Base-by-base conservation (phyloP, 2,329 filamentous ascomycete species). In the Dothistroma septosporum region DNA sequence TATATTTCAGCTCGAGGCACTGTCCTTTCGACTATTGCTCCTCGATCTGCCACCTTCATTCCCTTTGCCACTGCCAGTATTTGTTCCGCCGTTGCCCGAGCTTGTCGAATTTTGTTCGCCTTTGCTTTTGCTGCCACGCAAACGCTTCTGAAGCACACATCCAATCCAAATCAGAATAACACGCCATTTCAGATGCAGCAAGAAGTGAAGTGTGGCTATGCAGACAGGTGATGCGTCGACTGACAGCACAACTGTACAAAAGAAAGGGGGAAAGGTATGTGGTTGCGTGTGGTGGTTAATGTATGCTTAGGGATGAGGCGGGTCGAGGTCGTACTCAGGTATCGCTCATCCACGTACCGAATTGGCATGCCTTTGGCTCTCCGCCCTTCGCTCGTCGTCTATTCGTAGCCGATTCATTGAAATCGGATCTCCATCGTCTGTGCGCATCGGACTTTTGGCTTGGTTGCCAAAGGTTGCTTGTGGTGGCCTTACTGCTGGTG, bases 341-440 rank as follows among this genome's bases (percentile, higher is more conserved):
- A 55, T 64, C 50, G 50, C 65, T 67, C 65, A 67, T 63, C 65
- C 65, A 75, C 73, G 72, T 74, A 75, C 73, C 72, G 73, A 73
- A 61, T 70, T 73, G 66, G 66, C 64, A 61, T 69, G 68, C 63
- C 69, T 68, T 61, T 53, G 50, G 16, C 28, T 53, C 33, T 72
- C 69, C 59, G 69, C 64, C 65, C 68, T 90, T 87, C 69, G 78
- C 74, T 87, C 90, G 76, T 97, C 93, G 74, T 96, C 90, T 72
- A 97, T 81, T 75, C 94, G 92, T 69, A 97, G 82, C 56, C 91
- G 92, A 76, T 97, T 91, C 67, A 97, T 83, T 68, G 89, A 87
- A 55, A 87, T 82, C 4, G 87, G 85, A 75, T 97, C 92, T 41
- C 88, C 82, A 70, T 96, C 92, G 67, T 95, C 90, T 65, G 86